Evolutionary conservation across 2,329 filamentous ascomycete species (phyloP), one percentile per base, ranked within the genome.

Genomic region (Ceratocystis colombiana): DNA sequence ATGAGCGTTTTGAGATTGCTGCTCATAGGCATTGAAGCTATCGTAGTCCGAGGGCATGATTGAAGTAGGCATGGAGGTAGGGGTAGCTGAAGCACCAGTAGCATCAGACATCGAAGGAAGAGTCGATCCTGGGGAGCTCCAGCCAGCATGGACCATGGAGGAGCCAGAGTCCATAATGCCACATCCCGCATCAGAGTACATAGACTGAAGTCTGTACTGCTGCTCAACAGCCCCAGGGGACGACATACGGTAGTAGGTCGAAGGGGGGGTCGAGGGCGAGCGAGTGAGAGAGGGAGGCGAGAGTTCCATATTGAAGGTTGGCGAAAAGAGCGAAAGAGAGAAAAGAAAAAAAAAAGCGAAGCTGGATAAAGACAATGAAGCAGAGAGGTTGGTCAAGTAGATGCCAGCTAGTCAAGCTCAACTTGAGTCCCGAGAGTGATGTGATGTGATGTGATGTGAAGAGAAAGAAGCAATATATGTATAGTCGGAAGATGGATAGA

Each of bases 31-130:
- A 25, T 20, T 61, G 41, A 82, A 84, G 37, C 77, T 72, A 70
- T 80, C 79, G 71, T 83, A 84, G 59, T 82, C 80, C 45, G 77
- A 72, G 44, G 79, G 75, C 33, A 55, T 61, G 66, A 82, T 72
- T 37, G 80, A 75, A 70, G 76, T 79, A 64, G 79, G 76, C 68
- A 78, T 75, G 66, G 75, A 73, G 59, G 78, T 72, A 2, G 77
- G 75, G 1, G 76, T 76, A 48, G 77, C 73, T 22, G 74, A 66
- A 65, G 75, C 73, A 62, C 77, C 72, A 2, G 77, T 75, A 1
- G 76, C 76, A 48, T 77, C 74, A 25, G 74, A 66, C 37, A 70
- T 64, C 25, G 59, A 71, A 30, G 77, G 72, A 30, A 79, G 76
- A 67, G 80, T 73, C 53, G 76, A 70, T 44, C 74, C 70, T 28